These are phyloP conservation scores for Pluteus cervinus DNA, from an alignment of 768 basidiomycete genomes.

Conservation along the genomic window DNA sequence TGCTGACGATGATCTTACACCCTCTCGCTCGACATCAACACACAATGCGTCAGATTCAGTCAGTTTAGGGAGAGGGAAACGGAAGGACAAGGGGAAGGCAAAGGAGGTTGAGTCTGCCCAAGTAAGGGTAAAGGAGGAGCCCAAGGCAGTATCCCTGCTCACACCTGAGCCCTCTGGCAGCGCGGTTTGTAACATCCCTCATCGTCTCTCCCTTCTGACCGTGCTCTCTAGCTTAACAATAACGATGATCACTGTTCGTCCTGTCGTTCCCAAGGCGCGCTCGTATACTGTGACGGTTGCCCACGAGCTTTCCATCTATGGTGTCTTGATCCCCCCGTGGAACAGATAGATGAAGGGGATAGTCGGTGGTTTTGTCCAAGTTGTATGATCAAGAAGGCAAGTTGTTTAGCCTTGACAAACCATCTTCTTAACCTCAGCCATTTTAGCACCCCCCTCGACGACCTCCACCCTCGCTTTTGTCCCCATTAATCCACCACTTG, in stretches of 20 bases:
- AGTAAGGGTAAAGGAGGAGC: slow-evolving; percentile 48
- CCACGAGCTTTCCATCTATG: slow-evolving; percentile 93
- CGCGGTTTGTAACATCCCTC: slow-evolving; percentile 22
- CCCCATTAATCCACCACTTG: slow-evolving; percentile 65
- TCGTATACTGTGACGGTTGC: slow-evolving; percentile 97
- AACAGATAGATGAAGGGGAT: slow-evolving; percentile 80
- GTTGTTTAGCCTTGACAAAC: slow-evolving; percentile 10
- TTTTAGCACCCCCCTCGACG: slow-evolving; percentile 63
- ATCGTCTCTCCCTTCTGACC: slow-evolving; percentile 6
- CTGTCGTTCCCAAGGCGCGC: slow-evolving; percentile 73
- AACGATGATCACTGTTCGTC: slow-evolving; percentile 87
- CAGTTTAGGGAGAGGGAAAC: slow-evolving; percentile 25
- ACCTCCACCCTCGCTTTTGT: slow-evolving; percentile 60
- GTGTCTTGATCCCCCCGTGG: slow-evolving; percentile 95
- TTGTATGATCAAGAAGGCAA: slow-evolving; percentile 57
- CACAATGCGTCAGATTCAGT: slow-evolving; percentile 24
- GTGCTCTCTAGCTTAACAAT: slow-evolving; percentile 37
- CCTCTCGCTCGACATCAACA: slow-evolving; percentile 62
- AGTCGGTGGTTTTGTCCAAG: slow-evolving; percentile 78
- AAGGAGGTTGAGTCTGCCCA: slow-evolving; percentile 35
- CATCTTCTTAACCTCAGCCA: slow-evolving; percentile 13
- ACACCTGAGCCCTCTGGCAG: slow-evolving; percentile 40
- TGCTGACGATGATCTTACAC: slow-evolving; percentile 51
- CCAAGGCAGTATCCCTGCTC: slow-evolving; percentile 35
- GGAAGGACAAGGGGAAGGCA: slow-evolving; percentile 52